A percentile compares a stretch with the other conserved stretches of the same genome.
These are phyloP conservation scores for Carex sylvatica DNA, from an alignment of 202 grass and related monocot species.

Conservation along the genomic window DNA sequence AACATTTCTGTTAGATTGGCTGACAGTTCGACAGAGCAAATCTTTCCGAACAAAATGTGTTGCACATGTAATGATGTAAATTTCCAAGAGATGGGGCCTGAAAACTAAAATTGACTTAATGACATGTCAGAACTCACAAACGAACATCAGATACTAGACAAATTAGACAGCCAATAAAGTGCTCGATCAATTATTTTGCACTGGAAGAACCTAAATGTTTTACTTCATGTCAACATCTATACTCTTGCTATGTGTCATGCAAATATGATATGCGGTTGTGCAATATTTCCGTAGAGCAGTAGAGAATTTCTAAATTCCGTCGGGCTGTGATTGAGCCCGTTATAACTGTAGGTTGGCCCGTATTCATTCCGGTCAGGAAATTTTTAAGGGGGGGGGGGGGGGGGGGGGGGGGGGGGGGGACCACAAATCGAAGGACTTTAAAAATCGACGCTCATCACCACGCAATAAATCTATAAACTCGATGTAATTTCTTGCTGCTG, in stretches of 20 bases:
- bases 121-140: not conserved
- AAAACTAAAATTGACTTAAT: not conserved
- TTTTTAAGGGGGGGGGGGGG: too few relatives aligned
- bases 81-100: not conserved
- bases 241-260: too few relatives aligned
- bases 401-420: too few relatives aligned
- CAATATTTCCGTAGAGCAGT: not conserved
- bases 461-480: too few relatives aligned
- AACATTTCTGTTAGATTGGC: not conserved
- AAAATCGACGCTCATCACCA: too few relatives aligned
- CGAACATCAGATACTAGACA: not conserved
- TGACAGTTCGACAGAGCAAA: not conserved
- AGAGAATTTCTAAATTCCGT: not conserved
- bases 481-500: too few relatives aligned
- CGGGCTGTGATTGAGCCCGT: not conserved
- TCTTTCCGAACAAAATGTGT: not conserved
- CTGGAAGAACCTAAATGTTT: not conserved
- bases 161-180: not conserved
- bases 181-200: not conserved
- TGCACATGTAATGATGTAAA: not conserved
- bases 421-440: not conserved
- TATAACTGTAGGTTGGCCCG: not conserved
- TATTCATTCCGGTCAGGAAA: too few relatives aligned
- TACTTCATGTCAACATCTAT: not conserved
- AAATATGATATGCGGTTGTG: not conserved